Evolutionary conservation across 2,329 filamentous ascomycete genomes (phyloP), one percentile per base, ranked within the genome.

Genomic region (Calcarisporium arbuscula): DNA sequence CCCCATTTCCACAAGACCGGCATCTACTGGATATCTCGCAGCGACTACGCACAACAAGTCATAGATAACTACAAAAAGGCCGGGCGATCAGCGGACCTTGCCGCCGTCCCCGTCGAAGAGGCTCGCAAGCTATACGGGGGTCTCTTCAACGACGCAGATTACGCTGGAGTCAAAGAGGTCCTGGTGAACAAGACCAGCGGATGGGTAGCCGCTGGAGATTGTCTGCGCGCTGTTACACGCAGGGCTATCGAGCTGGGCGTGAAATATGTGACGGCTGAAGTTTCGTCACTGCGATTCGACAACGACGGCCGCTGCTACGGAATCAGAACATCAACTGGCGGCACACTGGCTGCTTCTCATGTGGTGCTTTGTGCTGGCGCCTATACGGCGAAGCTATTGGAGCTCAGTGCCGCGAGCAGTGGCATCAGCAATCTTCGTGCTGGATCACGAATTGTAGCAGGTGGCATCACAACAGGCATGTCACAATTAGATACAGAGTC

Each of bases 141-240:
- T 0, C 49, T 81, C 2, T 80, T 81, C 38, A 64, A 70, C 8
- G 67, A 76, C 28, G 74, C 77, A 3, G 73, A 80, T 36, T 81
- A 78, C 46, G 62, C 60, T 0, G 73, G 65, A 3, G 74, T 72
- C 31, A 74, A 70, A 44, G 70, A 77, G 44, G 73, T 80, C 4
- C 60, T 78, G 11, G 57, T 80, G 28, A 81, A 81, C 59, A 70
- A 65, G 46, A 70, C 67, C 19, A 77, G 74, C 51, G 77, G 77
- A 1, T 82, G 75, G 74, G 76, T 68, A 6, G 74, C 73, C n/a
- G 77, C 78, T 3, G 73, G 72, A 4, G 73, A 79, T 43, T 65
- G 67, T 19, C 50, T 82, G 39, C 53, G 62, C 32, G 71, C 68
- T 2, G 64, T 80, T 8, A 80, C 74, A 2, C 63, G 67, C 21